Evolutionary conservation across 345 rosid genomes (phyloP).

Genomic region (Alliaria petiolata): DNA sequence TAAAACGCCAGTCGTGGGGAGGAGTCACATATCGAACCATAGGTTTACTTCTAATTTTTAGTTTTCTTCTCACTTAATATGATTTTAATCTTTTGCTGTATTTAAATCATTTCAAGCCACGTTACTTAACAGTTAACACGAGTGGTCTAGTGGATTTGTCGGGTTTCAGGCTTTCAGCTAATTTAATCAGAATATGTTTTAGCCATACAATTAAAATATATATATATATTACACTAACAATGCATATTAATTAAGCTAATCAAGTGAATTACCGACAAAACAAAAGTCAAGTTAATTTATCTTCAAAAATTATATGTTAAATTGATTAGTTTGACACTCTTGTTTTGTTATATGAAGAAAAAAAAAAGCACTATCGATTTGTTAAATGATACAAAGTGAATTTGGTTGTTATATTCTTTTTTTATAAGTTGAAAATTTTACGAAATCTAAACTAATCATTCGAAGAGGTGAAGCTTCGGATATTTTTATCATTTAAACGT

Average conservation of each 20-base stretch:
- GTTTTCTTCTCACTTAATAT: neutral
- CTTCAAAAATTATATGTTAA: neutral
- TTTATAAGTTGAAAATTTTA: too few species aligned
- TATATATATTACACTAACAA: neutral
- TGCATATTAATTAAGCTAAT: slow-evolving; percentile 5
- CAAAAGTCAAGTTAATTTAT: neutral
- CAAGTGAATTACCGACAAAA: neutral
- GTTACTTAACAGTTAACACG: slow-evolving; percentile 15
- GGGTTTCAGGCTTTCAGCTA: neutral
- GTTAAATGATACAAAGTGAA: neutral
- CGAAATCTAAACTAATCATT: too few species aligned
- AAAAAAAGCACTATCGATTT: neutral
- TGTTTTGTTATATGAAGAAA: neutral
- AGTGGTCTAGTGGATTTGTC: slow-evolving; percentile 23
- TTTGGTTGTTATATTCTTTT: neutral
- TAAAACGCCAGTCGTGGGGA: slow-evolving; percentile 28
- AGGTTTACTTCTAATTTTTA: neutral
- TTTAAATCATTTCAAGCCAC: slow-evolving; percentile 4
- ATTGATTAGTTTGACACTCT: neutral
- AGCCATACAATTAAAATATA: neutral
- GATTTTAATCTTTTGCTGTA: neutral
- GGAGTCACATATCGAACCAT: slow-evolving; percentile 6
- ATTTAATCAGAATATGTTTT: neutral
- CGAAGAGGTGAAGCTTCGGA: too few species aligned
- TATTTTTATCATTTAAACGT: too few species aligned